Conservation (phyloP, 2,329 filamentous ascomycete species). For the Aspergillus vadensis region DNA sequence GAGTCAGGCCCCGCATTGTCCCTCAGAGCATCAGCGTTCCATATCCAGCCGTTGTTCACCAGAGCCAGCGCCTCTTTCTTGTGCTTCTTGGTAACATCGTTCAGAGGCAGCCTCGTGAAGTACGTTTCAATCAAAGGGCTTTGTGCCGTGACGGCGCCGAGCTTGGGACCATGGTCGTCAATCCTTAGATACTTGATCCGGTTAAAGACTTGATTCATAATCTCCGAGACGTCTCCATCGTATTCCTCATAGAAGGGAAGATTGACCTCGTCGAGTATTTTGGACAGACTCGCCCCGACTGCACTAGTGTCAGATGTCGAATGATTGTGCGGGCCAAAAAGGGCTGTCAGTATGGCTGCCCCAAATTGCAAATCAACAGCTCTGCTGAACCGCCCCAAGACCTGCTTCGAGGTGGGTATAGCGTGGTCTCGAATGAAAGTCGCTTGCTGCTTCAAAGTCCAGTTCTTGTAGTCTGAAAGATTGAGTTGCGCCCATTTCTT, state of each 20-base stretch:
- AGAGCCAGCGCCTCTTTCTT: conserved; percentile 75
- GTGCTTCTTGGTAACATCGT: conserved; percentile 75
- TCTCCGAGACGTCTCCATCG: conserved; percentile 76
- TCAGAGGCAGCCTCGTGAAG: conserved; percentile 84
- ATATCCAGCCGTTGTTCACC: conserved; percentile 98
- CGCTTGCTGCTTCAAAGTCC: conserved; percentile 61
- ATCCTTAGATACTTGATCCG: conserved; percentile 91
- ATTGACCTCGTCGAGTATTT: conserved; percentile 80
- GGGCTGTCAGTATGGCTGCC: conserved; percentile 66
- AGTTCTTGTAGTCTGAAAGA: conserved; percentile 55
- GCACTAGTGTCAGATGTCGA: conserved; percentile 45
- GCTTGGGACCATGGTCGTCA: conserved; percentile 86
- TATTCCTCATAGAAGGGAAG: conserved; percentile 90
- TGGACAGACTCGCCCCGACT: conserved; percentile 55
- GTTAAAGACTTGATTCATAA: conserved; percentile 89
- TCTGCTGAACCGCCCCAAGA: conserved; percentile 79
- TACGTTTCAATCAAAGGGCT: conserved; percentile 90
- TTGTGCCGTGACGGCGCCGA: conserved; percentile 73
- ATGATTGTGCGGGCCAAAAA: conserved; percentile 69
- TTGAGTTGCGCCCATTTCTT: conserved; percentile 20
- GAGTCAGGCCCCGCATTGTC: conserved; percentile 92
- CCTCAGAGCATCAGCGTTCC: conserved; percentile 90
- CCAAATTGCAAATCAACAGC: conserved; percentile 68
- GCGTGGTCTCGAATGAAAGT: conserved; percentile 67
- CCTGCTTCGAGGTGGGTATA: conserved; percentile 68